Evolutionary conservation across 129 eudicot species (phyloP), one percentile per base, ranked within the genome.

Genomic region (Flaveria ramosissima): DNA sequence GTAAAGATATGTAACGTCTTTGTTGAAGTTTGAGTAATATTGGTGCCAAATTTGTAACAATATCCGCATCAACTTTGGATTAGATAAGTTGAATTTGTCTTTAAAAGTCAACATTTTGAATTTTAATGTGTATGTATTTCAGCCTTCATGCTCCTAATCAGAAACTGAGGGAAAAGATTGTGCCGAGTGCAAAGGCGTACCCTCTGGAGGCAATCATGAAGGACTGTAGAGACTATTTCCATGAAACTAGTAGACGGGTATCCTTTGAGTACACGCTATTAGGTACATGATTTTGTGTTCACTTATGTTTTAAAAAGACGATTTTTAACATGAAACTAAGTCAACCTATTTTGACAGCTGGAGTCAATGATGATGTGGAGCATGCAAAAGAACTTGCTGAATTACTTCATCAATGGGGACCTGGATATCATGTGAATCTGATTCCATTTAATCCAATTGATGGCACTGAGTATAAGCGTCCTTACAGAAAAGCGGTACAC

Each of bases 81-180:
- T 30, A 30, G 36, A 36, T 36, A 4, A 4, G 6, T 36, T 36
- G 7, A 21, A 26, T 61, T 24, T 61, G 17, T 24, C 11, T 61
- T 61, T 1, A 61, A 3, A 5, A 26, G 68, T 61, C 68, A 61
- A 61, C 45, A 42, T 21, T 0, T 51, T 66, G 50, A 39, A 16
- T 9, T 39, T 71, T 68, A 7, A 11, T 63, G 41, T 72, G 16
- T 39, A 19, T 83, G 81, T 74, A 48, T 27, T 73, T 75, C 90
- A 95, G 99, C 85, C 89, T 95, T 75, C 99, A 95, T 78, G 99
- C 99, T 77, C 99, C 99, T 9, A 95, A 91, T 75, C 99, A 91
- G 94, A 87, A 85, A 69, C 88, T 95, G 56, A 78, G 99, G 81
- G 99, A 95, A 85, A 80, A 65, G 74, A 91, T 95, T 77, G 96